Evolutionary conservation across 768 basidiomycete genomes (phyloP).

Genomic region (Mycena rebaudengoi): DNA sequence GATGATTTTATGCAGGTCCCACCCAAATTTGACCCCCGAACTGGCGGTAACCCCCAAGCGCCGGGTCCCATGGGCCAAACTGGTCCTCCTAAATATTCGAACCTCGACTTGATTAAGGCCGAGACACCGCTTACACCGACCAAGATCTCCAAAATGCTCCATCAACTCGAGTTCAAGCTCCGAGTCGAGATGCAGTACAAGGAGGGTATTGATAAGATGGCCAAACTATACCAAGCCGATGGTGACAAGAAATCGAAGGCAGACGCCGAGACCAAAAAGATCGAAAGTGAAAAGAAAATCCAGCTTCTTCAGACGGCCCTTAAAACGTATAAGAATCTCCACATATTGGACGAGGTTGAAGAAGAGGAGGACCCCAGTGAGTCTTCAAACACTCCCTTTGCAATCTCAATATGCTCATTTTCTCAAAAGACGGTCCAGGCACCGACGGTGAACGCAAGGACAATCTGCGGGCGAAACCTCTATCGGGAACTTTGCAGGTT

Average conservation of each 20-base stretch:
- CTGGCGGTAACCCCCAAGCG: slow-evolving; percentile 45
- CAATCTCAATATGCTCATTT: neutral
- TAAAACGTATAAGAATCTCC: slow-evolving; percentile 95
- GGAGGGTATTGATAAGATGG: slow-evolving; percentile 99
- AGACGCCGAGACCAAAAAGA: slow-evolving; percentile 92
- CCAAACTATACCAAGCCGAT: slow-evolving; percentile 93
- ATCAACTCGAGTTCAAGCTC: slow-evolving; percentile 99
- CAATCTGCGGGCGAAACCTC: slow-evolving; percentile 90
- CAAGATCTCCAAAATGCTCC: slow-evolving; percentile 97
- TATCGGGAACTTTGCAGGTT: slow-evolving; percentile 92
- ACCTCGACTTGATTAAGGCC: slow-evolving; percentile 94
- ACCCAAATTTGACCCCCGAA: slow-evolving; percentile 54
- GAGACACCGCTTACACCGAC: slow-evolving; percentile 96
- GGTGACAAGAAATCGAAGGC: slow-evolving; percentile 96
- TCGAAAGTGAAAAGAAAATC: slow-evolving; percentile 97
- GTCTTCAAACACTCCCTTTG: slow-evolving; percentile 1
- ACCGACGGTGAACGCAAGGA: slow-evolving; percentile 90
- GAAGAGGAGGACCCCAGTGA: slow-evolving; percentile 68
- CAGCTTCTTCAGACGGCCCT: slow-evolving; percentile 91
- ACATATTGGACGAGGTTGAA: slow-evolving; percentile 89
- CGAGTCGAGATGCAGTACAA: slow-evolving; percentile 99
- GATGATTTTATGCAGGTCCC: slow-evolving; percentile 53
- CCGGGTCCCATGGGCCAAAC: neutral
- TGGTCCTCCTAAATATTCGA: slow-evolving; percentile 57
- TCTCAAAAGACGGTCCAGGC: slow-evolving; percentile 52